Evolutionary conservation across 1,284 basidiomycete genomes (phyloP).

Genomic region (Prillingera fragicola): DNA sequence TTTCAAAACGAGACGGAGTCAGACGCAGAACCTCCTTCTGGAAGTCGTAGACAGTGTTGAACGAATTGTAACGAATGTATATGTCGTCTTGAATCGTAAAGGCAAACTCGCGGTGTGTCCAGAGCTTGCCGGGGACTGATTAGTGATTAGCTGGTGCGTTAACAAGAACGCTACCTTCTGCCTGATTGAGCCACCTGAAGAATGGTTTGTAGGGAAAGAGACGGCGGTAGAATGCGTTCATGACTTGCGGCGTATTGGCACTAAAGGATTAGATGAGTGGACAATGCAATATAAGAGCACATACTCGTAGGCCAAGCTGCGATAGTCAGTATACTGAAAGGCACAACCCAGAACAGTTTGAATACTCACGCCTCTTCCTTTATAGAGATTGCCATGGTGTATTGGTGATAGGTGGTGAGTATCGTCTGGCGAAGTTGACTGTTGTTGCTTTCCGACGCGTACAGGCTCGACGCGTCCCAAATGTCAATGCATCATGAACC

Average conservation of each 20-base stretch:
- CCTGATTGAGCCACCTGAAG: constrained; percentile 93
- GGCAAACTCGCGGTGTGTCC: constrained; percentile 93
- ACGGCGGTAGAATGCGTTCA: constrained; percentile 85
- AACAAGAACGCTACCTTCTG: constrained; percentile 52
- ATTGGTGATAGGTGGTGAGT: not conserved
- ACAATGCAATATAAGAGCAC: not conserved
- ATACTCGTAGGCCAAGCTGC: constrained; percentile 16
- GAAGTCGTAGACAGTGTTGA: constrained; percentile 75
- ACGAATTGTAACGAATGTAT: constrained; percentile 94
- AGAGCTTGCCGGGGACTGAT: constrained; percentile 58
- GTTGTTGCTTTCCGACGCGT: not conserved
- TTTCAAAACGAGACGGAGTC: constrained; percentile 90
- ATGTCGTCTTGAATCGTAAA: constrained; percentile 88
- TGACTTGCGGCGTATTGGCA: constrained; percentile 58
- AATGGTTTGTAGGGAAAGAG: constrained; percentile 93
- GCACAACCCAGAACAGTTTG: not conserved
- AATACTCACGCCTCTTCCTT: not conserved
- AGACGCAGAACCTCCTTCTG: constrained; percentile 80
- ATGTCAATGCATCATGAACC: not conserved
- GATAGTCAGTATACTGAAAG: constrained; percentile 1
- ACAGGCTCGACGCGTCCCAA: not conserved
- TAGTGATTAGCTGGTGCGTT: not conserved
- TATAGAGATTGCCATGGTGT: not conserved
- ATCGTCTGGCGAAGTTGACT: not conserved
- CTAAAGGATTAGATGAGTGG: constrained; percentile 18